Evolutionary conservation across 2,329 filamentous ascomycete genomes (phyloP), one percentile per base, ranked within the genome.

Genomic region (Paraconiothyrium sp.): DNA sequence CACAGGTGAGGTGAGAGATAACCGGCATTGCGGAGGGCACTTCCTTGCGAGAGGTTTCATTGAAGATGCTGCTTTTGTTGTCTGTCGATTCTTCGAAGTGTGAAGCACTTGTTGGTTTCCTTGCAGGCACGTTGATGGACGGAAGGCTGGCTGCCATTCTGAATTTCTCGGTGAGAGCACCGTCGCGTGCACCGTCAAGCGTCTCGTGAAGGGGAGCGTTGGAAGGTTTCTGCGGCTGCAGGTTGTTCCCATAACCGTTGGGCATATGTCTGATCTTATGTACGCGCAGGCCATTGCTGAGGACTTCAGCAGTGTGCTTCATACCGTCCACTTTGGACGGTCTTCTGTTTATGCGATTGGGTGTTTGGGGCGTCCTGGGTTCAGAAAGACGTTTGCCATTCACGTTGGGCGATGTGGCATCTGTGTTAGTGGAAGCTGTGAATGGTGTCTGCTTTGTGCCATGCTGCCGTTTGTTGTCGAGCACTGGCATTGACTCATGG

Each of bases 241-340:
- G 56, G n/a, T 41, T 37, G 14, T 67, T 67, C 13, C 10, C 56
- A n/a, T 39, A 13, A 22, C 16, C 22, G 9, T 61, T 63, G 9
- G 65, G 63, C 4, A 63, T 60, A 44, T 75, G 75, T 4, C 67
- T 69, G 30, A 78, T 69, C 50, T 61, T 73, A 47, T 75, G 75
- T 48, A 77, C 49, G 34, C 66, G 68, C 27, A 71, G 70, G 24
- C 72, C 74, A 57, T 72, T 73, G 43, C 63, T 60, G 16, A 68
- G 56, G 30, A 68, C 39, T 59, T 69, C 66, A 13, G 63, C 49
- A 22, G 51, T 50, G 27, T 63, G 55, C 35, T 64, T 61, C 10
- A 55, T 27, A n/a, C 61, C 13, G 55, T 55, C 57, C 50, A 60
- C 37, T 48, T 60, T 67, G 13, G 49, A 59, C 37, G 61, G 50